These are phyloP conservation scores for Nakazawaea laoshanensis DNA, from an alignment of 805 yeast genomes.

Conservation along the genomic window DNA sequence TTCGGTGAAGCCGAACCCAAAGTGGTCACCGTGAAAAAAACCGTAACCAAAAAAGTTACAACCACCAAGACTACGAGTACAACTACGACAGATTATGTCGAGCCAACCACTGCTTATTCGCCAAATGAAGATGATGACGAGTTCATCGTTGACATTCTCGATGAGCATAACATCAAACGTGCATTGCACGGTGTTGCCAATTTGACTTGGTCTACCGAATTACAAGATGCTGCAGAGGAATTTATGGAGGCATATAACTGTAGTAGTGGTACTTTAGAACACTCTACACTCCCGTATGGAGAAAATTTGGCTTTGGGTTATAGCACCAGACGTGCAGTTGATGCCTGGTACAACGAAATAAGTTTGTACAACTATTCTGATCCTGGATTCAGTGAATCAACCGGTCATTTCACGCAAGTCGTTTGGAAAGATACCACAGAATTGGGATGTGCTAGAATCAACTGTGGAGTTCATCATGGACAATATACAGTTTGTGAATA, in stretches of 20 bases:
- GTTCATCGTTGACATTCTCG: slow-evolving; percentile 37
- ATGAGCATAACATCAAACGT: slow-evolving; percentile 56
- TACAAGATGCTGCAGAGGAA: slow-evolving; percentile 46
- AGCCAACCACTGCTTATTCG: slow-evolving; percentile 13
- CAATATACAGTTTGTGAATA: slow-evolving; percentile 69
- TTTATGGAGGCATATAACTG: slow-evolving; percentile 50
- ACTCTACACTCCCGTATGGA: slow-evolving; percentile 61
- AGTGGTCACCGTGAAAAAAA: slow-evolving; percentile 2
- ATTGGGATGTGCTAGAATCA: slow-evolving; percentile 60
- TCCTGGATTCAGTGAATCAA: slow-evolving; percentile 40
- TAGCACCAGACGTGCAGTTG: slow-evolving; percentile 43
- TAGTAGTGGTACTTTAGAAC: slow-evolving; percentile 47
- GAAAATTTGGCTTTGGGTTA: slow-evolving; percentile 72
- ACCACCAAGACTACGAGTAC: slow-evolving; percentile 13
- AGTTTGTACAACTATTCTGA: slow-evolving; percentile 39
- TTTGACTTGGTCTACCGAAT: slow-evolving; percentile 47
- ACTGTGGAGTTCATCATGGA: slow-evolving; percentile 39
- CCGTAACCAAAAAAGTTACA: slow-evolving; percentile 7
- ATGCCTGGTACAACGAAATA: slow-evolving; percentile 71
- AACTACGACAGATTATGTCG: slow-evolving; percentile 14
- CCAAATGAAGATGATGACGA: slow-evolving; percentile 14
- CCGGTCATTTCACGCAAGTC: slow-evolving; percentile 72
- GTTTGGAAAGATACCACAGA: slow-evolving; percentile 56
- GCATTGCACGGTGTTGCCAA: slow-evolving; percentile 40
- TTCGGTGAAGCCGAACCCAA: slow-evolving; percentile 15